Evolutionary conservation across 805 yeast species (phyloP).

Genomic region (Metschnikowia sp.): DNA sequence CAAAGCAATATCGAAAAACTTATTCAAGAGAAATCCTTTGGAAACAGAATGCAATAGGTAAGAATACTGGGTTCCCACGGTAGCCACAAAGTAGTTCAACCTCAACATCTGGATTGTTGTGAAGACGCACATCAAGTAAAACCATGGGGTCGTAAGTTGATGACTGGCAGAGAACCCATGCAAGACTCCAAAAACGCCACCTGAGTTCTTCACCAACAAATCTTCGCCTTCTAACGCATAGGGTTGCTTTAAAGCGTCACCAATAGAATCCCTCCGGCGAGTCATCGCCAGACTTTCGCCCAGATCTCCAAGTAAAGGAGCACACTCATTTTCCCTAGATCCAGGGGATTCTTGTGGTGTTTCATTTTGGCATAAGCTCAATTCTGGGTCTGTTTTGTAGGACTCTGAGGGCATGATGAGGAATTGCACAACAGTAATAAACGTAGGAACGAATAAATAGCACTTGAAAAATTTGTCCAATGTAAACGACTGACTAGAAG

Average conservation of each 20-base stretch:
- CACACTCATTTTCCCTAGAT: conserved; percentile 16
- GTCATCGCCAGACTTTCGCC: neutral
- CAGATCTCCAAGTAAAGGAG: conserved; percentile 22
- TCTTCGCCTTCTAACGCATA: conserved; percentile 51
- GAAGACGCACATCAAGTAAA: conserved; percentile 45
- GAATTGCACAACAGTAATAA: conserved; percentile 46
- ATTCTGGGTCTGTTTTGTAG: conserved; percentile 38
- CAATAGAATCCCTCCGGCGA: conserved; percentile 49
- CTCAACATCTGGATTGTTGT: conserved; percentile 57
- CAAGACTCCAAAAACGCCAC: conserved; percentile 51
- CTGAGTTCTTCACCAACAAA: conserved; percentile 31
- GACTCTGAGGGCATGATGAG: conserved; percentile 49
- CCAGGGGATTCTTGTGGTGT: conserved; percentile 7
- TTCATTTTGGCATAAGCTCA: conserved; percentile 24
- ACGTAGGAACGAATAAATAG: conserved; percentile 47
- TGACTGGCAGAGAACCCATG: conserved; percentile 49
- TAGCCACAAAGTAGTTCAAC: conserved; percentile 57
- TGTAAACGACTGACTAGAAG: conserved; percentile 32
- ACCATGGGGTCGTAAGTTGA: conserved; percentile 54
- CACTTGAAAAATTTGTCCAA: conserved; percentile 44
- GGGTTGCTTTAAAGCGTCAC: conserved; percentile 53
- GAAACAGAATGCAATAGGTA: conserved; percentile 40
- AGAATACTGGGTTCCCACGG: conserved; percentile 52
- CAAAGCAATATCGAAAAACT: conserved; percentile 49
- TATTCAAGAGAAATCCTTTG: conserved; percentile 41